Base-by-base conservation (phyloP, 345 rosid genomes). In the Eucalyptus curtisii region DNA sequence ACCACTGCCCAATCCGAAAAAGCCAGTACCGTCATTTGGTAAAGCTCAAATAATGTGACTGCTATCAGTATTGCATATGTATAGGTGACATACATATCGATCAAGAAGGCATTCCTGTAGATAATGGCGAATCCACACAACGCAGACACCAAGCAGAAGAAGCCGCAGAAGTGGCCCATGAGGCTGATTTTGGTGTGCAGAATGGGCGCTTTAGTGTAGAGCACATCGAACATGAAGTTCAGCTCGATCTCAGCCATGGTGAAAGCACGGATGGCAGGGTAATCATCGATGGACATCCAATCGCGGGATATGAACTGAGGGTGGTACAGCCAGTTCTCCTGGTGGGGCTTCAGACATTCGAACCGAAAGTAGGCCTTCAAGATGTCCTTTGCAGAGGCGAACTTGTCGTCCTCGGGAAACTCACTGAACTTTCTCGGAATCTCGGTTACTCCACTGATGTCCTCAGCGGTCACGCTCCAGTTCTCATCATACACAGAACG, bases 381-480 rank as follows among this genome's bases (percentile, higher is more conserved):
- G 61, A 55, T 55, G 61, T 55, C 61, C 61, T 55, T 55, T 55
- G 61, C 61, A 55, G 61, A 55, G 61, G 61, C 61, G 30, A 55
- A 55, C 61, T 55, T 55, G 30, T 55, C 61, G 61, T 55, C 61
- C 61, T 55, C 61, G 61, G 13, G 61, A 10, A 55, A 55, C 61
- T 55, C 61, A 0, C 0, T 0, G 61, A 55, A 55, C 30, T 55
- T 55, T 10, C 30, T 0, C 61, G 0, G 1, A 0, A 55, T 55
- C 61, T 55, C 61, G 61, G 30, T 0, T 55, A 24, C 61, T 55
- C 24, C 61, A 6, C 24, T 24, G 61, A 55, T 55, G 61, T 55
- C 61, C 61, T 55, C 61, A 55, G 61, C 61, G 30, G 61, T 55
- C 6, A 55, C 61, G 61, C 61, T 55, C 61, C 30, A 55, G 61